These are phyloP conservation scores for Pseudocercospora eumusae DNA, from an alignment of 2,329 filamentous ascomycete genomes.

Conservation along the genomic window DNA sequence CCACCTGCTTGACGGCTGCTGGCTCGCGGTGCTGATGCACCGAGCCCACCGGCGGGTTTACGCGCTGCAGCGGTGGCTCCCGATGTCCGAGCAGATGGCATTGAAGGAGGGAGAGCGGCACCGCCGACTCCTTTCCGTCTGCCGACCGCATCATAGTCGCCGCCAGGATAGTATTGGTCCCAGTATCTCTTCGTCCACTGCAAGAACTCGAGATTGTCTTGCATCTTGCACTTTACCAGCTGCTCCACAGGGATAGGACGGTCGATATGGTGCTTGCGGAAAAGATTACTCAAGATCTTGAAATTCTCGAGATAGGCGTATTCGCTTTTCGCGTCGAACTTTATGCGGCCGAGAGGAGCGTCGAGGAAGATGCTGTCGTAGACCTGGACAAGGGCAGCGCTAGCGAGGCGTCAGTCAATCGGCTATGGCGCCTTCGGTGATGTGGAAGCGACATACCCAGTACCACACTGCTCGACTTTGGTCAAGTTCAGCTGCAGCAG, in stretches of 20 bases:
- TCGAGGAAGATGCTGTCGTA: constrained; percentile 98
- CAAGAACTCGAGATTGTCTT: constrained; percentile 98
- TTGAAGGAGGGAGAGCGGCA: constrained; percentile 46
- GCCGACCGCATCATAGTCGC: constrained; percentile 88
- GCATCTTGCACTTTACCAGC: constrained; percentile 98
- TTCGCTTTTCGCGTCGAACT: constrained; percentile 97
- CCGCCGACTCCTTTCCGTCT: constrained; percentile 74
- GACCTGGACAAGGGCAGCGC: constrained; percentile 92
- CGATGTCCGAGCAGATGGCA: constrained; percentile 36
- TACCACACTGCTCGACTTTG: constrained; percentile 98
- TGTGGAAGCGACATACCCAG: constrained; percentile 66
- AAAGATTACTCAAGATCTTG: constrained; percentile 90
- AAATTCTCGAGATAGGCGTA: constrained; percentile 98
- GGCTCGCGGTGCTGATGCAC: constrained; percentile 49
- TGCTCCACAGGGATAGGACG: constrained; percentile 84
- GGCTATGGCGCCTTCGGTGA: background rate
- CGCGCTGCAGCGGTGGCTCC: constrained; percentile 54
- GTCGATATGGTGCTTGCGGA: constrained; percentile 83
- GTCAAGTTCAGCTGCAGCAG: constrained; percentile 96
- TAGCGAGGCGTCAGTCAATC: constrained; percentile 45
- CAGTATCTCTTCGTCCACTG: constrained; percentile 97
- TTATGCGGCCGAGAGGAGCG: constrained; percentile 91
- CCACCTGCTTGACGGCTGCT: constrained; percentile 46
- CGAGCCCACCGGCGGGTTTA: constrained; percentile 54
- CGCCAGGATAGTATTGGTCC: constrained; percentile 97